Evolutionary conservation across 805 yeast genomes (phyloP), one percentile per base, ranked within the genome.

Genomic region (Wickerhamomyces chaumierensis): DNA sequence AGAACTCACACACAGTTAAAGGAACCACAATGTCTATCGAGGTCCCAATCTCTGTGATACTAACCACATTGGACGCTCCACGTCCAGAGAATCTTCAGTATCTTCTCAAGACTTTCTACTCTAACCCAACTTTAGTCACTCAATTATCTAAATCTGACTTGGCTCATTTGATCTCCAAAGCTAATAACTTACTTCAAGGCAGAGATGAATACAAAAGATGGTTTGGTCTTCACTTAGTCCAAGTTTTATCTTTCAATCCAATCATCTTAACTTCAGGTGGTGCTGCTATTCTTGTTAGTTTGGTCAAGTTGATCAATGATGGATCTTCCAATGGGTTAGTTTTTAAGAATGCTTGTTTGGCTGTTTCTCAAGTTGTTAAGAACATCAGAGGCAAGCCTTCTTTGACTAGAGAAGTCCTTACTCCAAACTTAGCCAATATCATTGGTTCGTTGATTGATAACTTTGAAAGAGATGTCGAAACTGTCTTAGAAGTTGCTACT

Each of bases 351-450:
- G 44, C 64, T 15, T 47, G 55, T 2, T 46, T 51, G 18, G 48
- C 67, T 3, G 28, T 57, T 43, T 46, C 55, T 18, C 46, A 49
- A 12, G 33, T 65, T 15, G 56, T 61, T 39, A 52, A 54, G 23
- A 62, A 68, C 35, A 76, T 80, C 41, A 73, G 82, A 53, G 90
- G 86, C 2, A 87, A 87, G 52, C 85, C 94, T 1, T 78, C 87
- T 1, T 66, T 90, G 33, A 79, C 90, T 3, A 72, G 96, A 54
- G 95, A 87, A 52, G 63, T 81, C 8, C 68, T 86, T 40, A 83
- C 94, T 2, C 94, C 96, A 7, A 78, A 78, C 48, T 62, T 90
- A 41, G 75, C 83, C 9, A 65, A 67, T 2, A 73, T 81, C 33
- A 72, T 85, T 41, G 58, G 71, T 15, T 56, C 69, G 5, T 64